Base-by-base conservation (phyloP, 768 basidiomycete species). In the Hericium rajendrae region DNA sequence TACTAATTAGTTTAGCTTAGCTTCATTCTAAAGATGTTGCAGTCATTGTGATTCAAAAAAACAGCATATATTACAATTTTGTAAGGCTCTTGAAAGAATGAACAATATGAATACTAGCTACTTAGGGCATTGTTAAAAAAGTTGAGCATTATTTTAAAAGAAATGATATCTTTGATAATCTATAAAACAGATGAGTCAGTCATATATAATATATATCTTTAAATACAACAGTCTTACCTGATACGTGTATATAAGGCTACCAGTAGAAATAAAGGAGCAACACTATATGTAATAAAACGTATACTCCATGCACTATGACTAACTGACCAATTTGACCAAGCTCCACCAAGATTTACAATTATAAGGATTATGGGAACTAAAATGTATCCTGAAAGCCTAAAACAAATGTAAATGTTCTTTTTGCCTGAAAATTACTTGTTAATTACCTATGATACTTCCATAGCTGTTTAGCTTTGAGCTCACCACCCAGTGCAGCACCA, bases 401-500 rank as follows among this genome's bases (percentile, higher is more conserved):
- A 49, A 54, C 52, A 55, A 39, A 37, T 46, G 59, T 43, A 54
- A 32, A 24, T 37, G 24, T 16, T 22, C 16, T 37, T 48, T 49
- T 38, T 57, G 32, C 37, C 53, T 12, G 15, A 20, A 18, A 54
- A 24, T 37, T 13, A 39, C 48, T n/a, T 12, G 4, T 9, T 3
- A 13, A 39, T 43, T 59, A 83, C 85, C 91, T 73, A 65, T 94
- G 91, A 62, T 89, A 92, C 67, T 91, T 93, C 86, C 90, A 93
- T 18, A 91, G 58, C 1, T 72, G 67, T 68, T 88, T 92, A 13
- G 89, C 88, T 66, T 80, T 84, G 48, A 74, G 68, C 13, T 80
- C 83, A 1, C 89, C 88, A 4, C 90, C 88, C 65, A 91, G 87
- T 0, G 75, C 73, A 15, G 74, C 75, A 11, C 90, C 90, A 6